These are phyloP conservation scores for Cryptococcus depauperatus DNA, from an alignment of 1,284 basidiomycete species.

Conservation along the genomic window DNA sequence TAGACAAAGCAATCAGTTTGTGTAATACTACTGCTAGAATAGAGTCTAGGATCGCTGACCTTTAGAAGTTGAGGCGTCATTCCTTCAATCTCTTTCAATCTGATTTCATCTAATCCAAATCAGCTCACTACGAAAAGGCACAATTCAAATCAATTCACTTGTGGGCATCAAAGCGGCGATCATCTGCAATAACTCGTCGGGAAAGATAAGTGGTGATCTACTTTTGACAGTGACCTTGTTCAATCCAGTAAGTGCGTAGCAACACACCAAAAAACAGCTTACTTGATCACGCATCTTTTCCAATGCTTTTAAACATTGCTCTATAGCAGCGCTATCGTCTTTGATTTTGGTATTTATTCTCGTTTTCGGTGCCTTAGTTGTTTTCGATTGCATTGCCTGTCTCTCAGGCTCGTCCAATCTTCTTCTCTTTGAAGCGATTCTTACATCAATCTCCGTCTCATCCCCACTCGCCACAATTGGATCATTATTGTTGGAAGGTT, in stretches of 20 bases:
- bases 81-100: slow-evolving; percentile 27
- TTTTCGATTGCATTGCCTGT: slow-evolving; percentile 2
- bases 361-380: slow-evolving; percentile 1
- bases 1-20: background rate
- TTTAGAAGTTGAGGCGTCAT: slow-evolving; percentile 9
- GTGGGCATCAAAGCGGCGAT: slow-evolving; percentile 36
- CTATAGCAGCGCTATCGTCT: slow-evolving; percentile 12
- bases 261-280: no score
- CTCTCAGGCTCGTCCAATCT: slow-evolving; percentile 7
- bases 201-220: slow-evolving; percentile 15
- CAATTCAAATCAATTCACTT: slow-evolving; percentile 33
- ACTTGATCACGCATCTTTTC: slow-evolving; percentile 21
- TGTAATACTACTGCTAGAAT: slow-evolving; percentile 8
- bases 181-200: slow-evolving; percentile 31
- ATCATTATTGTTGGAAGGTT: slow-evolving; percentile 8
- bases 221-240: slow-evolving; percentile 10
- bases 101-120: slow-evolving; percentile 14
- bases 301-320: slow-evolving; percentile 22
- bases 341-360: slow-evolving; percentile 3
- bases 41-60: no score
- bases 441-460: slow-evolving; percentile 47
- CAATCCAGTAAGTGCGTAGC: no score
- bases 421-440: slow-evolving; percentile 36
- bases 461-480: slow-evolving; percentile 13
- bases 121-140: no score